These are phyloP conservation scores for Hypomyces rosellus DNA, from an alignment of 2,329 filamentous ascomycete genomes.

Conservation along the genomic window DNA sequence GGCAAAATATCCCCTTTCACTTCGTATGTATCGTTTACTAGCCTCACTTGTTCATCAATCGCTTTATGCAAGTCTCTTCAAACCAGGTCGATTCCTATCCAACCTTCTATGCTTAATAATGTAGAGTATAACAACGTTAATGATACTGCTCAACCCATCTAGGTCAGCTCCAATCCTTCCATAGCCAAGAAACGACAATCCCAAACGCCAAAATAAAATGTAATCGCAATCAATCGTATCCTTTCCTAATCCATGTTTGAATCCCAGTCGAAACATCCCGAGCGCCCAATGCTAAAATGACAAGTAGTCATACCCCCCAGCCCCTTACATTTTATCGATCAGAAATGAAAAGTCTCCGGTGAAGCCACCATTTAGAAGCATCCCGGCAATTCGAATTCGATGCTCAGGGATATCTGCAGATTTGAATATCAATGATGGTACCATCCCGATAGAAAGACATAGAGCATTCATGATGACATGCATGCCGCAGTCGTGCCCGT, in stretches of 20 bases:
- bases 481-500: constrained; percentile 70
- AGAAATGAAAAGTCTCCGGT: constrained; percentile 50
- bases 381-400: constrained; percentile 55
- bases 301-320: neutral
- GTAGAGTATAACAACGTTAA: too few species aligned
- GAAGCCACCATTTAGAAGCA: constrained; percentile 63
- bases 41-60: too few species aligned
- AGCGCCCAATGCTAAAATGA: neutral
- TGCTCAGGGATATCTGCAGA: constrained; percentile 52
- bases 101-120: too few species aligned
- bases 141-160: too few species aligned
- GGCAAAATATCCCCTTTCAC: too few species aligned
- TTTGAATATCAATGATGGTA: constrained; percentile 43
- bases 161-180: too few species aligned
- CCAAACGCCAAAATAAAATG: neutral
- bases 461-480: constrained; percentile 69
- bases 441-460: constrained; percentile 50
- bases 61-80: too few species aligned
- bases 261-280: neutral
- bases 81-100: too few species aligned
- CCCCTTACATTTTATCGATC: constrained; percentile 4
- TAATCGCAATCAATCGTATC: too few species aligned
- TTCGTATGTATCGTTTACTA: too few species aligned
- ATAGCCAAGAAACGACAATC: too few species aligned
- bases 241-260: neutral